These are phyloP conservation scores for Bonia amplexicaulis DNA, from an alignment of 176 grass and related monocot genomes.

Conservation along the genomic window DNA sequence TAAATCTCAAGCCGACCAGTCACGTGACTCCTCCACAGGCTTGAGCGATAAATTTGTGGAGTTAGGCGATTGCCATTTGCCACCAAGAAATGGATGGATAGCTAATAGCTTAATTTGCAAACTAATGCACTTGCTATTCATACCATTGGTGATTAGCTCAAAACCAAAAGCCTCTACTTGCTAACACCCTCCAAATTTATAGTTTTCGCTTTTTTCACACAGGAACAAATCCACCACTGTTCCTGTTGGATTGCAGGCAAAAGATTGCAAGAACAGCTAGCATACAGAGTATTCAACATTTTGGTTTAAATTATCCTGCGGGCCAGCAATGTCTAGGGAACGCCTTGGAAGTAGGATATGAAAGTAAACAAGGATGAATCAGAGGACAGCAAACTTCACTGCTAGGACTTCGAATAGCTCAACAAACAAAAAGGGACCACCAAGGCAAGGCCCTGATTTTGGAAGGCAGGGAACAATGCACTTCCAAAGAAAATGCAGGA, in stretches of 20 bases:
- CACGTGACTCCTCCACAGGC: background rate
- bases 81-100: background rate
- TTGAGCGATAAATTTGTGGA: constrained; percentile 4
- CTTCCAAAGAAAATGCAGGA: background rate
- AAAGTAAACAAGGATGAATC: background rate
- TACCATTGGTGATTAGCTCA: background rate
- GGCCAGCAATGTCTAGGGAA: background rate
- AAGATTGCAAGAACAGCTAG: background rate
- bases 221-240: background rate
- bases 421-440: background rate
- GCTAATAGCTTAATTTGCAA: background rate
- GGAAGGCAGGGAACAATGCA: background rate
- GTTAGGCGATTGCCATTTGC: background rate
- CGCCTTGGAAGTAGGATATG: background rate
- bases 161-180: background rate
- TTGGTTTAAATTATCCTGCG: background rate
- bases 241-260: background rate
- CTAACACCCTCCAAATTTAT: background rate
- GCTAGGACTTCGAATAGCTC: background rate
- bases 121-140: background rate
- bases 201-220: background rate
- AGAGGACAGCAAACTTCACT: background rate
- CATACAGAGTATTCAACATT: background rate
- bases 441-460: background rate
- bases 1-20: background rate